Conservation (phyloP, 257 asterid species). For the Solanum corneliomulleri region DNA sequence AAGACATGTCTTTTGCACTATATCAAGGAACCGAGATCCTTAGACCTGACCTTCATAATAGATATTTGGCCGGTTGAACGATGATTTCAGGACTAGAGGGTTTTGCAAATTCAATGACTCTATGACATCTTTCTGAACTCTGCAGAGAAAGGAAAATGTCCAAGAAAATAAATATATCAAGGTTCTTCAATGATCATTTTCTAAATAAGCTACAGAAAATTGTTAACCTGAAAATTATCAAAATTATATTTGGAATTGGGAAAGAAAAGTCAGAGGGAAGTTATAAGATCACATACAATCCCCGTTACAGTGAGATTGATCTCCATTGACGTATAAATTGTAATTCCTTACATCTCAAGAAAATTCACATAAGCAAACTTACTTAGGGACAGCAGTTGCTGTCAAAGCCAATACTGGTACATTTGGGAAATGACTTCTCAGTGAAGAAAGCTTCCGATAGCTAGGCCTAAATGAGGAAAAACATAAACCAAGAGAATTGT, state of each 20-base stretch:
- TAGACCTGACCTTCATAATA: slow-evolving; percentile 70
- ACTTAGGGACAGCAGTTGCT: slow-evolving; percentile 97
- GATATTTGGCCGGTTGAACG: slow-evolving; percentile 91
- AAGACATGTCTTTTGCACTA: not conserved
- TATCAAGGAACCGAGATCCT: slow-evolving; percentile 11
- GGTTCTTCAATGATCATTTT: not conserved
- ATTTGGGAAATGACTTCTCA: slow-evolving; percentile 57
- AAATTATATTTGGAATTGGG: not conserved
- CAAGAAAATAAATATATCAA: not conserved
- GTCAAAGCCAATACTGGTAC: slow-evolving; percentile 91
- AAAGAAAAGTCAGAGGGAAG: not conserved
- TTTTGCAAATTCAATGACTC: slow-evolving; percentile 62
- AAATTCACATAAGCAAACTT: slow-evolving; percentile 25
- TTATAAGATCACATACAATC: not conserved
- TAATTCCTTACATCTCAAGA: not conserved
- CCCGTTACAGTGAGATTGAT: not conserved
- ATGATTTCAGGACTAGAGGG: slow-evolving; percentile 82
- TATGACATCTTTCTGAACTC: slow-evolving; percentile 93
- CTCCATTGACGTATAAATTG: not conserved
- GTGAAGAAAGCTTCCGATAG: slow-evolving; percentile 81
- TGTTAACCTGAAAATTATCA: not conserved
- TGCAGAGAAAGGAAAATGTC: slow-evolving; percentile 27
- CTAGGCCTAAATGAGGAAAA: slow-evolving; percentile 59
- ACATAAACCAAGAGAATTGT: not conserved
- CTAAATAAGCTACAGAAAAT: not conserved